Conservation (phyloP, 1,284 basidiomycete genomes). For the Sphagnurus paluster region DNA sequence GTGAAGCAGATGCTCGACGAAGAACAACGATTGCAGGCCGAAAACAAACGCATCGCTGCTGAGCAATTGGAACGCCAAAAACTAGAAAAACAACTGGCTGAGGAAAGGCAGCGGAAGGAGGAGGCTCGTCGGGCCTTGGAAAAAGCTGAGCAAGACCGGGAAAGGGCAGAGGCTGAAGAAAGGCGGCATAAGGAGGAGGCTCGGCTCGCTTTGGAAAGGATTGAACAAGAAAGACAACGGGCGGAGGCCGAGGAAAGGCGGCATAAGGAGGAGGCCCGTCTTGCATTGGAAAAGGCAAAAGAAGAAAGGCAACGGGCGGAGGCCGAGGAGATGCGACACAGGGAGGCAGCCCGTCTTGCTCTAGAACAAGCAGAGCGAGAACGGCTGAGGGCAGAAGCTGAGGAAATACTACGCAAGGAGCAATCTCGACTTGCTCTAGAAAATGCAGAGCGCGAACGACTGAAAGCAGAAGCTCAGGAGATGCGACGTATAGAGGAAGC, state of each 20-base stretch:
- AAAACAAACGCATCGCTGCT: constrained; percentile 22
- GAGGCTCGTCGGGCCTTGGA: constrained; percentile 5
- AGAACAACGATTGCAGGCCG: constrained; percentile 22
- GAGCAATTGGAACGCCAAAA: constrained; percentile 1
- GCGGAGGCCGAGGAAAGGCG: neutral
- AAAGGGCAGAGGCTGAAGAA: neutral
- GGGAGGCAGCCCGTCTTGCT: no score
- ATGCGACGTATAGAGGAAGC: no score
- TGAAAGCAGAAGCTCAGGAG: no score
- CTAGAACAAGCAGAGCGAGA: no score
- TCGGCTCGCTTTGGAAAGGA: neutral
- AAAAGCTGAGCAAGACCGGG: neutral
- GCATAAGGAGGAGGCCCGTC: no score
- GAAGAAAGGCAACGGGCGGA: no score
- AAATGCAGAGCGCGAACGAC: no score
- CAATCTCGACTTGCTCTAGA: no score
- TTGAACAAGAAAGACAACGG: neutral
- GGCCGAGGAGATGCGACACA: no score
- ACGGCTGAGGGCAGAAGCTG: neutral
- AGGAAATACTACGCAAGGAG: no score
- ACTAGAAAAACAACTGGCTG: constrained; percentile 17
- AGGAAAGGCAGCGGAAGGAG: constrained; percentile 19
- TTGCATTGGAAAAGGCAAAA: no score
- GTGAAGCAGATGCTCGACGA: constrained; percentile 20
- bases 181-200: neutral